These are phyloP conservation scores for Knoxdaviesia capensis DNA, from an alignment of 2,329 filamentous ascomycete genomes.

Conservation along the genomic window DNA sequence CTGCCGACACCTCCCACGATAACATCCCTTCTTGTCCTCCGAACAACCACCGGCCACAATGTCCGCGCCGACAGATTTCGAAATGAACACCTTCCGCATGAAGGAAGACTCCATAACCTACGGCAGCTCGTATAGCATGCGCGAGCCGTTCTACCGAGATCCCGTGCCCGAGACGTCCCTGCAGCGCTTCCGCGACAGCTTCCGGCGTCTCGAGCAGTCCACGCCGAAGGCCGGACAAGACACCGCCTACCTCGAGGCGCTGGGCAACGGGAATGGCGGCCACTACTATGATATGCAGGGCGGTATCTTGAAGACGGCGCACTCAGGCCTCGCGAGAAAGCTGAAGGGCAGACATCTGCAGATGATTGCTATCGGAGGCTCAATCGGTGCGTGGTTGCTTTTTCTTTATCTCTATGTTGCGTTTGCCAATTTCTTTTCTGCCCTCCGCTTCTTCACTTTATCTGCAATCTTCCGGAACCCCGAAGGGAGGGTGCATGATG, in stretches of 20 bases:
- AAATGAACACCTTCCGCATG: constrained; percentile 24
- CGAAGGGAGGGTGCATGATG: no score
- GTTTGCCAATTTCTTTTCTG: neutral
- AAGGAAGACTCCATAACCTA: constrained; percentile 34
- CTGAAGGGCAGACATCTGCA: constrained; percentile 75
- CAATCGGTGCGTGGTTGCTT: constrained; percentile 39
- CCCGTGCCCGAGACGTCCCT: constrained; percentile 13
- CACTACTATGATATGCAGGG: constrained; percentile 34
- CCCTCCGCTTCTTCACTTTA: no score
- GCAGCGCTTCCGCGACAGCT: constrained; percentile 34
- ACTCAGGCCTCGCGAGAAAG: constrained; percentile 54
- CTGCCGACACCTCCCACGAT: no score
- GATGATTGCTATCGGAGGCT: constrained; percentile 94
- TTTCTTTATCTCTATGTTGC: neutral
- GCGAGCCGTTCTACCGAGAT: constrained; percentile 25
- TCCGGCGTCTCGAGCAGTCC: constrained; percentile 19
- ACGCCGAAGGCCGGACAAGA: constrained; percentile 8
- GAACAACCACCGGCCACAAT: no score
- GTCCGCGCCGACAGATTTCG: neutral
- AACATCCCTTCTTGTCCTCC: no score
- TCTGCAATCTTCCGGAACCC: no score
- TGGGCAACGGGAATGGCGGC: constrained; percentile 11
- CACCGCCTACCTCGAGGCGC: neutral
- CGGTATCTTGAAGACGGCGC: constrained; percentile 53
- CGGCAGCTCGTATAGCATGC: constrained; percentile 30